Conservation (phyloP, 345 rosid genomes). For the Dipteronia dyeriana region DNA sequence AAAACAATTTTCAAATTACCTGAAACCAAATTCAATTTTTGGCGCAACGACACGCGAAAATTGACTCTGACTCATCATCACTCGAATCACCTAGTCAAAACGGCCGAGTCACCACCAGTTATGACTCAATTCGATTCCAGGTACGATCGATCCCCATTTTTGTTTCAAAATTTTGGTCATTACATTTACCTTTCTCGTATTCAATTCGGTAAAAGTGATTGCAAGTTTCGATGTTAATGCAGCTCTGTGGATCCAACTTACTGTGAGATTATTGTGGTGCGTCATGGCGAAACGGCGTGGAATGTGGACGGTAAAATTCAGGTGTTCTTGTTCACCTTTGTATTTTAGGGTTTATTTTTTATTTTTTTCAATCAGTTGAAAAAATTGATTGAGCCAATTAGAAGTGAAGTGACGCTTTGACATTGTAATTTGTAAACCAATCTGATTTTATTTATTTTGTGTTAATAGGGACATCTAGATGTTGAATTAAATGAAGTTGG, state of each 20-base stretch:
- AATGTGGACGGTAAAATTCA: constrained; percentile 71
- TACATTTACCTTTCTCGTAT: background rate
- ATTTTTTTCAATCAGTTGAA: background rate
- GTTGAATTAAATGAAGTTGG: constrained; percentile 81
- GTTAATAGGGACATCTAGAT: constrained; percentile 72
- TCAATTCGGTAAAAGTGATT: background rate
- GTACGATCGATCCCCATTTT: constrained; percentile 14
- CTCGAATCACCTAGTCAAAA: constrained; percentile 22
- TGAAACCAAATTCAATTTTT: constrained; percentile 5
- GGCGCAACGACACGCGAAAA: background rate
- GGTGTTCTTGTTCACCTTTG: constrained; percentile 30
- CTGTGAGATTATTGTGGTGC: constrained; percentile 72
- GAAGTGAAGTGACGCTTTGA: background rate
- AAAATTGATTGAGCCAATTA: background rate
- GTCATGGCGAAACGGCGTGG: constrained; percentile 89
- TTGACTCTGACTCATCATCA: constrained; percentile 16
- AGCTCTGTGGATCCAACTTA: constrained; percentile 35
- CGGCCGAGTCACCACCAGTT: constrained; percentile 10
- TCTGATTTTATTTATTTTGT: background rate
- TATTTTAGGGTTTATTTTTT: background rate
- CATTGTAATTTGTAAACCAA: background rate
- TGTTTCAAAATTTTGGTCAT: background rate
- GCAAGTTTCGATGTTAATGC: background rate
- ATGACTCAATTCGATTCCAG: constrained; percentile 21
- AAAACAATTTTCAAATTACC: background rate